A percentile compares a stretch with the other conserved stretches of the same genome.
These are phyloP conservation scores for Fusarium heterosporum DNA, from an alignment of 2,329 filamentous ascomycete genomes.

Conservation along the genomic window DNA sequence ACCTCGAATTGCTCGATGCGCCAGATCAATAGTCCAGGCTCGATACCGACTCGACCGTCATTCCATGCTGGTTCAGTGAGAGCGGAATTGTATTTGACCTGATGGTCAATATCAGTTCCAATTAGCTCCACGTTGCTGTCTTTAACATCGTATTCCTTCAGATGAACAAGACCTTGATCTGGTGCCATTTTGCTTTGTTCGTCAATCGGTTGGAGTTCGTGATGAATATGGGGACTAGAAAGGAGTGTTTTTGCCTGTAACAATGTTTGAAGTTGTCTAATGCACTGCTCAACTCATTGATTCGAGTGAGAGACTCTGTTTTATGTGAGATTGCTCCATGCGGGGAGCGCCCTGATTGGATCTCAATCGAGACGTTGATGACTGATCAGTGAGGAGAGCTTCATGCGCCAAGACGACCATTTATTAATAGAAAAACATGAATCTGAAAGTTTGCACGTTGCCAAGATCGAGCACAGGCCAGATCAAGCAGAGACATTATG, in stretches of 20 bases:
- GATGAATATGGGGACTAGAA: neutral
- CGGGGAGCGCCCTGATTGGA: slow-evolving; percentile 44
- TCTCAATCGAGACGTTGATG: slow-evolving; percentile 24
- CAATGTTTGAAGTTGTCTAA: slow-evolving; percentile 13
- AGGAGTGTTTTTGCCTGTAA: neutral
- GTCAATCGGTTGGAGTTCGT: neutral
- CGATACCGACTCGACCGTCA: slow-evolving; percentile 63
- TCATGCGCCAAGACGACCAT: slow-evolving; percentile 9
- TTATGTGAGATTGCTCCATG: slow-evolving; percentile 34
- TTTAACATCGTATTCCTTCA: slow-evolving; percentile 73
- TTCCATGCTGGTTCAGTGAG: slow-evolving; percentile 75
- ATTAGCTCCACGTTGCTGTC: slow-evolving; percentile 77
- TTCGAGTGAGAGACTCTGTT: slow-evolving; percentile 5
- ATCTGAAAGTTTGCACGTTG: slow-evolving; percentile 5
- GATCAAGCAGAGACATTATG: neutral
- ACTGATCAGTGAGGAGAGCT: slow-evolving; percentile 32
- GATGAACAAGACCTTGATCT: slow-evolving; percentile 70
- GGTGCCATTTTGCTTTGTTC: slow-evolving; percentile 64
- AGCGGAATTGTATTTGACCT: slow-evolving; percentile 75
- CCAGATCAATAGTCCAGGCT: slow-evolving; percentile 70
- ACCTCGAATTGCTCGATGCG: slow-evolving; percentile 76
- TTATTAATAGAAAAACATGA: slow-evolving; percentile 17
- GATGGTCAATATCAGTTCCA: slow-evolving; percentile 72
- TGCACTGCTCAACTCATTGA: slow-evolving; percentile 1
- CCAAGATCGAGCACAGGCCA: neutral